phyloP scores from a whole-genome alignment of 2,329 filamentous ascomycete species.

The Claviceps sp. region DNA sequence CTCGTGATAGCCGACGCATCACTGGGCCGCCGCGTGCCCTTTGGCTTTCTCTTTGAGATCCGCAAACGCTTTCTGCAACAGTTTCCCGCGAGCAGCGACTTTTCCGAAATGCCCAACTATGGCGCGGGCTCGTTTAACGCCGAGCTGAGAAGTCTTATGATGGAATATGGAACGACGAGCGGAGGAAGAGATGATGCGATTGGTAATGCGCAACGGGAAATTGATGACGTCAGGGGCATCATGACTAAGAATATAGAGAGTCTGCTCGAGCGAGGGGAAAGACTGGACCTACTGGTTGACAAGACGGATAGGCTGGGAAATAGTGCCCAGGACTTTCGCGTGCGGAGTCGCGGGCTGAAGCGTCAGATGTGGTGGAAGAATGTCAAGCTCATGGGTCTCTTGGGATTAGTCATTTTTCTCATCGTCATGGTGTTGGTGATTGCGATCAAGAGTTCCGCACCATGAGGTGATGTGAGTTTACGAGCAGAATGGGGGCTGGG shows the following conservation, averaged over 20 bases:
- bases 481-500: background rate
- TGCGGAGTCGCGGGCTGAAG: conserved; percentile 74
- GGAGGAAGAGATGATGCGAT: conserved; percentile 70
- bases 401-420: conserved; percentile 52
- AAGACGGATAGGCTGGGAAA: conserved; percentile 90
- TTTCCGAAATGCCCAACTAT: conserved; percentile 69
- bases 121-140: conserved; percentile 80
- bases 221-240: conserved; percentile 82
- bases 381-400: conserved; percentile 77
- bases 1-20: conserved; percentile 74
- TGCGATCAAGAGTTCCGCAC: conserved; percentile 31
- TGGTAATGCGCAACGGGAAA: conserved; percentile 71
- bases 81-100: conserved; percentile 58
- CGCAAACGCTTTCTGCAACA: conserved; percentile 72
- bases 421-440: conserved; percentile 44
- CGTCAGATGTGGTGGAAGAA: conserved; percentile 99
- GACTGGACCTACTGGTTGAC: conserved; percentile 86
- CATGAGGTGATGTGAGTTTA: background rate
- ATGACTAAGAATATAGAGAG: conserved; percentile 95
- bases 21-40: conserved; percentile 77
- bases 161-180: conserved; percentile 69
- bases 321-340: conserved; percentile 78
- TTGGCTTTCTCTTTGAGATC: conserved; percentile 82
- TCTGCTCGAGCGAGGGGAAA: conserved; percentile 77
- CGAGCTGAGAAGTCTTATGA: conserved; percentile 63